Base-by-base conservation (phyloP, 2,329 filamentous ascomycete species). In the Aspergillus alliaceus region DNA sequence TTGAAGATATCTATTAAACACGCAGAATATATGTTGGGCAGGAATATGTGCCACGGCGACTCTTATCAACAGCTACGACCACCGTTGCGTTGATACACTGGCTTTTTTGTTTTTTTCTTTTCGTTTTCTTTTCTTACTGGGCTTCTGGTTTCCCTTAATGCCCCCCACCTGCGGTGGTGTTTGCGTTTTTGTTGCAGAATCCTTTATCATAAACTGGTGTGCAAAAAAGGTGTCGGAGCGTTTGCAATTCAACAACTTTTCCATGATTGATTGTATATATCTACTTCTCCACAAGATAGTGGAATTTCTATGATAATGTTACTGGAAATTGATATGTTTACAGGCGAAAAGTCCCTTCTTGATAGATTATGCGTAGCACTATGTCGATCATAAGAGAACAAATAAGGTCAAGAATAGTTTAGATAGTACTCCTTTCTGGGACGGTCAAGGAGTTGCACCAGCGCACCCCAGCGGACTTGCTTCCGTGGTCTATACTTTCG, bases 211-310 rank as follows among this genome's bases (percentile, higher is more conserved):
- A 57, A 60, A 59, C 58, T 56, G 56, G 49, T 47, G 50, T 59
- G 56, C 59, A 59, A 42, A 24, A 25, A 40, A 63, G 64, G 63
- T 54, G 60, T 61, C 59, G 51, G 59, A 65, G 64, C 63, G 53
- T 62, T 61, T 61, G 53, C 48, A 18, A 54, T 59, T 58, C 35
- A 48, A 20, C 32, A 40, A 50, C 42, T 52, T 20, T 46, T 52
- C 40, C 53, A 34, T 51, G 32, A 54, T 54, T 56, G 55, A 37
- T 42, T 63, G 58, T 65, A 64, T 52, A 63, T 61, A 62, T 59
- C 39, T 15, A 54, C 40, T 61, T 58, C 53, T 52, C 9, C 18
- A 47, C 27, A 53, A 58, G 58, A 60, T 51, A 31, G 3, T 31
- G 25, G 7, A 20, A 5, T 25, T 25, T 42, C 12, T 11, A 27